Base-by-base conservation (phyloP, 306 rosid genomes). In the Arachis hypogaea region DNA sequence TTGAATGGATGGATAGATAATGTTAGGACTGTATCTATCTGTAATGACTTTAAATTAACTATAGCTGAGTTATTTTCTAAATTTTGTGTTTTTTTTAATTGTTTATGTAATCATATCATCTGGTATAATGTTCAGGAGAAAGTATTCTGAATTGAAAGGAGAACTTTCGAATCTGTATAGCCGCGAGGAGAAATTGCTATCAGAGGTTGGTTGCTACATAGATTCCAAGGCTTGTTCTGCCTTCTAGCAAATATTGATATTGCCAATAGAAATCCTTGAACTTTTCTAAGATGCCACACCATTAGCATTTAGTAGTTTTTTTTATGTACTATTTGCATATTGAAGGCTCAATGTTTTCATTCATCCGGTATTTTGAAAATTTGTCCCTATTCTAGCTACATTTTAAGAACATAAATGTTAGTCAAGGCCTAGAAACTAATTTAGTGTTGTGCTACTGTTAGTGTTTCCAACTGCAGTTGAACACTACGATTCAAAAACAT, bases 131-230 rank as follows among this genome's bases (percentile, higher is more conserved):
- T 61, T 66, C 95, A 94, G 99, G 96, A 89, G 96, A 84, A 94
- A 94, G 80, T 95, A 94, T 84, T 87, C 92, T 7, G 99, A 94
- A 74, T 78, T 94, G 87, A 86, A 71, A 16, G 93, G 91, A 76
- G 99, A 94, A 75, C 87, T 94, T 74, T 94, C 97, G 28, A 88
- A 88, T 88, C 93, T 90, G 77, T 87, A 88, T 81, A 87, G 82
- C 76, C 86, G 87, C 77, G 99, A 91, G 77, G 93, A 92, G 74
- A 94, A 89, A 72, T 80, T 94, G 78, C 79, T 89, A 57, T 88
- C 96, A 50, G 95, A 94, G 99, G 99, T 91, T 77, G 59, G 92
- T 79, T 43, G 16, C 36, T 55, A 46, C 69, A 67, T 72, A 54
- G 56, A 59, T 69, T 60, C 69, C 60, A 14, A 29, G 47, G 67